These are phyloP conservation scores for Wilhelminamyces savonicus DNA, from an alignment of 805 yeast species.

Conservation along the genomic window DNA sequence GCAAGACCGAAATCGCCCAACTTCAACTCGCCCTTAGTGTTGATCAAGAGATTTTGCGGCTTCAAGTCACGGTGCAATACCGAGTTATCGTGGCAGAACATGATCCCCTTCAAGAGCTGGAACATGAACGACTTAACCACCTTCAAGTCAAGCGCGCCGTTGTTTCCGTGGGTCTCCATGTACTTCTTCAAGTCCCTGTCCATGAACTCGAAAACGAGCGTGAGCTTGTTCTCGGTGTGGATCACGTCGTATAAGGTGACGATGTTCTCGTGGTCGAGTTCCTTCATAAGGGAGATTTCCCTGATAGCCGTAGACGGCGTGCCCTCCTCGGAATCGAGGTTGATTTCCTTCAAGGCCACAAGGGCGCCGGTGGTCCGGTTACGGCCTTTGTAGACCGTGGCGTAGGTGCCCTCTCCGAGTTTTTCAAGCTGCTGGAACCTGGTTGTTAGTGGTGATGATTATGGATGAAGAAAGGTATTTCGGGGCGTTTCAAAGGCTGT, in stretches of 20 bases:
- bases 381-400: conserved; percentile 95
- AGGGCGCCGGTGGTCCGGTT: conserved; percentile 81
- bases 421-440: conserved; percentile 62
- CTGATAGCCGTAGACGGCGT: conserved; percentile 98
- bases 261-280: conserved; percentile 86
- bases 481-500: not conserved
- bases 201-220: conserved; percentile 88
- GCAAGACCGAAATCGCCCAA: conserved; percentile 97
- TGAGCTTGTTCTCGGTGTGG: conserved; percentile 92
- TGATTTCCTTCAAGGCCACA: conserved; percentile 93
- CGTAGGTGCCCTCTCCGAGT: conserved; percentile 93
- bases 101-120: conserved; percentile 84
- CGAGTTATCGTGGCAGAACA: conserved; percentile 78
- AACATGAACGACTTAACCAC: conserved; percentile 88
- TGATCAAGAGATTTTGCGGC: conserved; percentile 91
- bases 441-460: conserved; percentile 10
- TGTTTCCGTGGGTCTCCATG: conserved; percentile 81
- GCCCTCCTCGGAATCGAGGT: conserved; percentile 93
- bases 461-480: no score
- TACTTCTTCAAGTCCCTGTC: conserved; percentile 90
- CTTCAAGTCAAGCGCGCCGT: conserved; percentile 67
- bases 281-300: conserved; percentile 93
- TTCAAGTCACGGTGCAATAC: conserved; percentile 85
- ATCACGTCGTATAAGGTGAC: conserved; percentile 92
- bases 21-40: conserved; percentile 83